Conservation (phyloP, 164 flowering plant genomes). For the Stephania yunnanensis region DNA sequence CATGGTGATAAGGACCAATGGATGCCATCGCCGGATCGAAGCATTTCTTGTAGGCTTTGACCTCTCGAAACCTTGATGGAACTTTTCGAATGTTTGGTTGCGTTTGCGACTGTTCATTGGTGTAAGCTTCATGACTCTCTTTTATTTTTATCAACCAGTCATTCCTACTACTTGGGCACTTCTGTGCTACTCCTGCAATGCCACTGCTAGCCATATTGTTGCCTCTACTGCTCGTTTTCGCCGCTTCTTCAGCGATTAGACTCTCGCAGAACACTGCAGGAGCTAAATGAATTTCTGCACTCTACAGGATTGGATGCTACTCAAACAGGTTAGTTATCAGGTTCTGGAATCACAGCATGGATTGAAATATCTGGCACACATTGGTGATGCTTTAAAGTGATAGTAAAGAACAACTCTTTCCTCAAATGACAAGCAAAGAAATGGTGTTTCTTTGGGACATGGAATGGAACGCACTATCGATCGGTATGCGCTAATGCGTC, state of each 20-base stretch:
- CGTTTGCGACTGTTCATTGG: background rate
- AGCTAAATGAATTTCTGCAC: background rate
- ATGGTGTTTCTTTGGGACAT: background rate
- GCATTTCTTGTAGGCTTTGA: background rate
- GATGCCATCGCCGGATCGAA: conserved; percentile 23
- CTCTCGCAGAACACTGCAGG: background rate
- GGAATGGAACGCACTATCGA: no score
- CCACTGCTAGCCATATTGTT: background rate
- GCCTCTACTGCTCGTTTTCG: background rate
- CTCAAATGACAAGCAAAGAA: background rate
- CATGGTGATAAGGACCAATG: conserved; percentile 29
- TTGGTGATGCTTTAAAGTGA: background rate
- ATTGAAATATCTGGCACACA: background rate
- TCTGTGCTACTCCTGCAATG: background rate
- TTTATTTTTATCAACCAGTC: background rate
- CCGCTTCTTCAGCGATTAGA: background rate
- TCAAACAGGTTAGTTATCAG: background rate
- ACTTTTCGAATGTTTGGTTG: background rate
- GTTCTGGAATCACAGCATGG: background rate
- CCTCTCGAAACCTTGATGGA: background rate
- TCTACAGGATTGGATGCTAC: background rate
- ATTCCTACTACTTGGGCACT: background rate
- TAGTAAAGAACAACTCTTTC: background rate
- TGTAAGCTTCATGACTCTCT: background rate
- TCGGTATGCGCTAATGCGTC: no score